Conservation (phyloP, 768 basidiomycete genomes). For the Phanerochaete carnosa region DNA sequence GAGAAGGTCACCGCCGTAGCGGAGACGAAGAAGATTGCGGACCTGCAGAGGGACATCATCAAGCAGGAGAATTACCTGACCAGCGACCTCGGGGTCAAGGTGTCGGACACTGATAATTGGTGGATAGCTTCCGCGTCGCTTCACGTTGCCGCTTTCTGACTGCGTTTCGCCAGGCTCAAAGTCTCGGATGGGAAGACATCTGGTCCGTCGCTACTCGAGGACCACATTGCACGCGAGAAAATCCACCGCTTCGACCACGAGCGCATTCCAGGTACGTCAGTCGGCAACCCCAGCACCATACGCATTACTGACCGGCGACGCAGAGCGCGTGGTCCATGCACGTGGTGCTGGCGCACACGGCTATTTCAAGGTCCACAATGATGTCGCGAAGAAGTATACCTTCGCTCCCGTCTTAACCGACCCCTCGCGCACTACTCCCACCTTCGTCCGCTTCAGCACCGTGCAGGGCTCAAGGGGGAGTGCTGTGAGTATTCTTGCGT, state of each 20-base stretch:
- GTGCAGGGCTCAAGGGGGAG: slow-evolving; percentile 79
- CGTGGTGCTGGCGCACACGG: slow-evolving; percentile 76
- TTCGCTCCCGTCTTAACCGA: slow-evolving; percentile 71
- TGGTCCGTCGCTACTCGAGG: slow-evolving; percentile 76
- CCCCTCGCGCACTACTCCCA: slow-evolving; percentile 65
- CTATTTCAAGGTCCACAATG: slow-evolving; percentile 71
- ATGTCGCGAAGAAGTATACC: slow-evolving; percentile 68
- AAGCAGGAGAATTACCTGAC: slow-evolving; percentile 38
- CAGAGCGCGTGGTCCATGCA: slow-evolving; percentile 73
- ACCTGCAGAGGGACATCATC: slow-evolving; percentile 29
- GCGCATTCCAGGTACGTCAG: slow-evolving; percentile 69
- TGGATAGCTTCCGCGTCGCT: slow-evolving; percentile 20
- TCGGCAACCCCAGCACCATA: neutral
- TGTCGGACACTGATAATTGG: slow-evolving; percentile 68
- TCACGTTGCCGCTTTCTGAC: neutral
- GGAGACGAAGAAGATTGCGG: slow-evolving; percentile 22
- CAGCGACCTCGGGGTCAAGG: slow-evolving; percentile 58
- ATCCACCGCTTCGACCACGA: slow-evolving; percentile 83
- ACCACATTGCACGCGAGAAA: slow-evolving; percentile 68
- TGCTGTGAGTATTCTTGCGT: slow-evolving; percentile 47
- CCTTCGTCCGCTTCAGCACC: slow-evolving; percentile 83
- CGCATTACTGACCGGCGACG: neutral
- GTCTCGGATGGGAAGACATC: slow-evolving; percentile 41
- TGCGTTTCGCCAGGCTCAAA: slow-evolving; percentile 45
- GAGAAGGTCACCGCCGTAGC: slow-evolving; percentile 22